Percentiles rank a stretch among this genome's conserved stretches.
Conservation (phyloP, 2,329 filamentous ascomycete species). For the Pseudogymnoascus sp. region DNA sequence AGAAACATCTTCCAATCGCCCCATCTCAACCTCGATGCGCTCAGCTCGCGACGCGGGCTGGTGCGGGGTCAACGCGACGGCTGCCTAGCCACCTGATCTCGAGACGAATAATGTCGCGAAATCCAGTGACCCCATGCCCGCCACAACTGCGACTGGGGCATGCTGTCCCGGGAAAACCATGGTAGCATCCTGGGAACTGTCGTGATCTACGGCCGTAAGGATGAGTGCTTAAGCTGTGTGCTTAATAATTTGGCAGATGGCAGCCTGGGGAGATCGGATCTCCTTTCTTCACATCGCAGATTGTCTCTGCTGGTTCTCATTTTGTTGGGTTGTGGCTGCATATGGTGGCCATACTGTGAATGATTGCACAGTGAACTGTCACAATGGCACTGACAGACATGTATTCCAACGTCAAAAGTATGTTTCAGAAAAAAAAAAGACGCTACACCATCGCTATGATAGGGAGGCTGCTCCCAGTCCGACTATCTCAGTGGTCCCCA, state of each 20-base stretch:
- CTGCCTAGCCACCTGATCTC: neutral
- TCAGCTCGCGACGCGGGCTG: neutral
- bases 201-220: neutral
- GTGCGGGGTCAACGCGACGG: conserved; percentile 3
- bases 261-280: neutral
- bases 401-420: neutral
- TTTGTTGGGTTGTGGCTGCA: neutral
- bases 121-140: neutral
- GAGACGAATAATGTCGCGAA: conserved; percentile 3
- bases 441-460: neutral
- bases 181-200: neutral
- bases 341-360: too few species aligned
- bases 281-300: neutral
- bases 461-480: neutral
- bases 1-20: neutral
- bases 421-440: neutral
- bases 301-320: neutral
- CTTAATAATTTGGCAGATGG: neutral
- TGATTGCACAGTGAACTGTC: neutral
- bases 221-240: neutral
- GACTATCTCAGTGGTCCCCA: neutral
- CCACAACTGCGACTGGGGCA: neutral
- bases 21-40: neutral
- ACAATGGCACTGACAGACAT: neutral
- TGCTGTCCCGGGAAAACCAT: neutral